phyloP scores from a whole-genome alignment of 768 basidiomycete genomes.

The Leccinellum luteum region DNA sequence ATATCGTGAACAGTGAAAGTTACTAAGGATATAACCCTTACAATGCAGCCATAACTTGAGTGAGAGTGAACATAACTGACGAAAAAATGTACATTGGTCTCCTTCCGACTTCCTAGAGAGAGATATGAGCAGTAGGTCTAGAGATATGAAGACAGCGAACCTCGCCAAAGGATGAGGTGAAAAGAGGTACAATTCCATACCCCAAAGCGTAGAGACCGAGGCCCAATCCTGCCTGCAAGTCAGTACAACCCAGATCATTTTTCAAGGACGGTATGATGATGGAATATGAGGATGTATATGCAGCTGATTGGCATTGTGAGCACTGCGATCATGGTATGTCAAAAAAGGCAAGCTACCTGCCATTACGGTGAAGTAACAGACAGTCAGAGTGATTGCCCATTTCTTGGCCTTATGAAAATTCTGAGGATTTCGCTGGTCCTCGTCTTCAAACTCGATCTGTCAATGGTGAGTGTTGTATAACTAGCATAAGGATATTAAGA shows the following conservation, averaged over 20 bases:
- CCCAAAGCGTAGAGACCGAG: slow-evolving; percentile 55
- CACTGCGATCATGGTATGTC: background rate
- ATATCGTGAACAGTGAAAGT: background rate
- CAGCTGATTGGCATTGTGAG: slow-evolving; percentile 36
- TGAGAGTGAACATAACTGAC: slow-evolving; percentile 46
- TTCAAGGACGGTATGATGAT: slow-evolving; percentile 57
- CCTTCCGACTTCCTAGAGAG: slow-evolving; percentile 56
- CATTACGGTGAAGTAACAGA: slow-evolving; percentile 26
- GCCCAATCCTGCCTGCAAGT: slow-evolving; percentile 45
- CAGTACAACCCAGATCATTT: slow-evolving; percentile 39
- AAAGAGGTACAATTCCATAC: slow-evolving; percentile 57
- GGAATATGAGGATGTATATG: slow-evolving; percentile 49
- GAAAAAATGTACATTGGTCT: slow-evolving; percentile 59
- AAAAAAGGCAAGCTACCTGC: slow-evolving; percentile 8
- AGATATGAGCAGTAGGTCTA: background rate
- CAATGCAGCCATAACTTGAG: slow-evolving; percentile 43
- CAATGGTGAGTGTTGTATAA: background rate
- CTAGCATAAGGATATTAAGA: background rate
- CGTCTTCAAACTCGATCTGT: slow-evolving; percentile 40
- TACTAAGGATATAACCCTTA: slow-evolving; percentile 9
- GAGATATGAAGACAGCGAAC: slow-evolving; percentile 3
- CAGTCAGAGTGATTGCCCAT: slow-evolving; percentile 38
- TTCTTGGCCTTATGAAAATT: slow-evolving; percentile 38
- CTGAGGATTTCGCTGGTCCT: slow-evolving; percentile 39
- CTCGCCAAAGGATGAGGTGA: slow-evolving; percentile 68